Evolutionary conservation across 768 basidiomycete genomes (phyloP), one percentile per base, ranked within the genome.

Genomic region (Mycena polygramma): DNA sequence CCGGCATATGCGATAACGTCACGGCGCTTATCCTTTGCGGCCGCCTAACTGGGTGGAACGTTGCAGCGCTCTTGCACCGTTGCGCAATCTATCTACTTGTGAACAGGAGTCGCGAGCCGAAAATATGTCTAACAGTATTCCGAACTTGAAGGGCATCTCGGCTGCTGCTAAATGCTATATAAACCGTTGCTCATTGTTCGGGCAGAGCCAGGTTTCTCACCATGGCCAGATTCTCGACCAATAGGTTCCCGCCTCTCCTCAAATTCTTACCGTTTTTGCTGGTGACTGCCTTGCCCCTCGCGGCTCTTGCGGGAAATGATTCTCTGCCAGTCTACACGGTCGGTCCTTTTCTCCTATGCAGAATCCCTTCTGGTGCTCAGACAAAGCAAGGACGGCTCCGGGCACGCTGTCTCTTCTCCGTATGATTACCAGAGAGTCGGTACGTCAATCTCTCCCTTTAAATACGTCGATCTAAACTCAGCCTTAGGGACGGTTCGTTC

Each of bases 341-440:
- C 57, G 57, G 71, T 20, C 13, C 20, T 13, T 53, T 5, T 17
- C 22, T 19, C 26, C 9, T 57, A 36, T n/a, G 11, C 26, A 26
- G 7, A 30, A n/a, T 15, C 9, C 17, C 26, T 53, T 61, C 57
- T 63, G 14, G 63, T 19, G 30, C n/a, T 26, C 24, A 59, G 41
- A 49, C n/a, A n/a, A 45, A 13, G 37, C n/a, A 26, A 73, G 72
- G 72, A 73, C 52, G 72, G 68, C 17, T 54, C 41, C 1, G 72
- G 72, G 7, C 72, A 73, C 43, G 61, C 72, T 35, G 72, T 73
- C 17, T 58, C 59, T 22, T 73, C 72, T 20, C 72, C 72, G n/a
- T 73, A 70, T 51, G 72, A 73, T 43, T 73, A 73, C 20, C 72
- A 73, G 57, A 41, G 72, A 67, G 72, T 19, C 26, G 72, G 72